Evolutionary conservation across 73 alveolate species (phyloP), one percentile per base, ranked within the genome.

Genomic region (Durusdinium trenchii): DNA sequence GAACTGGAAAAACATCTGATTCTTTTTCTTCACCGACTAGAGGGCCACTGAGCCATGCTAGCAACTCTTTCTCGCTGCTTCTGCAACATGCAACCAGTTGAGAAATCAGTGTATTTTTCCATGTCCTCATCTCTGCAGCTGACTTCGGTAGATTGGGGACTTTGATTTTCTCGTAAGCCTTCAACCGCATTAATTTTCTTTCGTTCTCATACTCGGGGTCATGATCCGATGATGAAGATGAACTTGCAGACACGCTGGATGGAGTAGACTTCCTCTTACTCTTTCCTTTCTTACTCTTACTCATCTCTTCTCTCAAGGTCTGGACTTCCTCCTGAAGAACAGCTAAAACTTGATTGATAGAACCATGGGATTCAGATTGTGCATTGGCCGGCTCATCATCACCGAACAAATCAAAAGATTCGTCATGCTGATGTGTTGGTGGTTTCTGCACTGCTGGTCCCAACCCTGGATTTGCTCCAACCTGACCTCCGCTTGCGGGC

Each of bases 311-410:
- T 61, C 86, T 76, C 86, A 76, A 76, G 40, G 40, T 76, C 46
- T 76, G 86, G 35, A 76, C 86, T 43, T 76, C 86, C 61, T 76
- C 86, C 35, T 76, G 86, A 40, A 76, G 86, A 76, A 76, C 86
- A 5, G 86, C 62, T 40, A 76, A 45, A 45, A 76, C 61, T 26
- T 76, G 86, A 76, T 76, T 76, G 35, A 42, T 40, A 5, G 61
- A 43, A 76, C 45, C 61, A 76, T 76, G 40, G 86, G 86, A n/a
- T 43, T 76, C 46, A 61, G 86, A 76, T 76, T 7, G 86, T 12
- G 4, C 50, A 43, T 54, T 54, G 40, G 42, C 61, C 40, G 86
- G 86, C 9, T 76, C 86, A 76, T 43, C 61, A 43, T 4, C 42
- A 43, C 86, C 61, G 45, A 43, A 76, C 61, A 40, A 43, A 35